Percentiles rank a stretch among this genome's conserved stretches.
Evolutionary conservation across 2,329 filamentous ascomycete species (phyloP).

Genomic region (Pestalotiopsis sp.): DNA sequence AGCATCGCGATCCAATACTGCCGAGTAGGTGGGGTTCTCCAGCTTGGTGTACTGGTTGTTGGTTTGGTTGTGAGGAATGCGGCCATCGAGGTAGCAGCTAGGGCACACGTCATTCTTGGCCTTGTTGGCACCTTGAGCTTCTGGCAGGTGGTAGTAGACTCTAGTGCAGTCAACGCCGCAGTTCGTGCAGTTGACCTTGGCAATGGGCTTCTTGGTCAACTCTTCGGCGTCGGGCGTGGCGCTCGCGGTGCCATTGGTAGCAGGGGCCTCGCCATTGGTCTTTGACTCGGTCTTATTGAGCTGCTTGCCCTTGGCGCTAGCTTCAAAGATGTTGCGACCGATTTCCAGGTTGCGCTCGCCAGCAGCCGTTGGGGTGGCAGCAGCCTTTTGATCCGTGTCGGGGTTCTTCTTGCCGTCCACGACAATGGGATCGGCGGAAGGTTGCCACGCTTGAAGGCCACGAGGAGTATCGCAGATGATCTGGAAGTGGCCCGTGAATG

Average conservation of each 20-base stretch:
- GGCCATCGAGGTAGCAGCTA: slow-evolving; percentile 83
- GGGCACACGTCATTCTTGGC: slow-evolving; percentile 88
- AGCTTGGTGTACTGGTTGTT: slow-evolving; percentile 84
- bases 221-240: slow-evolving; percentile 52
- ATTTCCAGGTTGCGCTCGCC: slow-evolving; percentile 89
- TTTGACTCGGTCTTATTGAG: slow-evolving; percentile 72
- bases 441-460: slow-evolving; percentile 93
- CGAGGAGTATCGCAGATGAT: slow-evolving; percentile 94
- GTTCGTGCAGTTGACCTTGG: slow-evolving; percentile 81
- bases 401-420: slow-evolving; percentile 61
- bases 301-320: slow-evolving; percentile 77
- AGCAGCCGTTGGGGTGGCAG: slow-evolving; percentile 68
- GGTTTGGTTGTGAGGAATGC: slow-evolving; percentile 79
- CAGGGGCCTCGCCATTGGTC: slow-evolving; percentile 73
- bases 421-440: slow-evolving; percentile 74
- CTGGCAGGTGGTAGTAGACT: slow-evolving; percentile 63
- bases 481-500: slow-evolving; percentile 96
- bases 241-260: slow-evolving; percentile 65
- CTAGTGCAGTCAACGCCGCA: slow-evolving; percentile 88
- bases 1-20: slow-evolving; percentile 79
- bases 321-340: slow-evolving; percentile 93
- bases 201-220: slow-evolving; percentile 65
- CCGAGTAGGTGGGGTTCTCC: slow-evolving; percentile 83
- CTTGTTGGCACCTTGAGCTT: slow-evolving; percentile 59
- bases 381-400: slow-evolving; percentile 76